Conservation (phyloP, 2,329 filamentous ascomycete species). For the Trichoderma atrobrunneum region DNA sequence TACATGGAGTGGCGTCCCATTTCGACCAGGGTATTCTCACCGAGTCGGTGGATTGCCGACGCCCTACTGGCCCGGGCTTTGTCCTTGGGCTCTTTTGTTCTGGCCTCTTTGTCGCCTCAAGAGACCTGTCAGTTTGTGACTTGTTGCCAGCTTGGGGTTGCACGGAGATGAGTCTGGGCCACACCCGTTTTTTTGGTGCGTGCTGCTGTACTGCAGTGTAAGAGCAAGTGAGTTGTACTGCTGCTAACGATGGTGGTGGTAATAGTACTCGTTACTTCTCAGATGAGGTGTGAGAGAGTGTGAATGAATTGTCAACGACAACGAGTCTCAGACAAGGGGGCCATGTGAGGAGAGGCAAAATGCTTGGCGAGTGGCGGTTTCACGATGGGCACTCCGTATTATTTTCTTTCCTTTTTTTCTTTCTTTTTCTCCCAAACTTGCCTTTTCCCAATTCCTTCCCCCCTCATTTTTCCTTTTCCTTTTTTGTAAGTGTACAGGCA, state of each 20-base stretch:
- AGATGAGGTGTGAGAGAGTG: not conserved
- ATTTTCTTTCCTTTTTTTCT: not conserved
- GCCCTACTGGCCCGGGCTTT: not conserved
- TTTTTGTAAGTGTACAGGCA: not conserved
- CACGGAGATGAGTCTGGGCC: not conserved
- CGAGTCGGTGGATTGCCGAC: slow-evolving; percentile 14
- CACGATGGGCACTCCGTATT: not conserved
- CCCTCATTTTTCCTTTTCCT: not conserved
- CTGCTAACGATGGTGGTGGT: not conserved
- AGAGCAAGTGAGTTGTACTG: not conserved
- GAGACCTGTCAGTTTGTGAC: slow-evolving; percentile 10
- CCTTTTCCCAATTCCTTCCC: not conserved
- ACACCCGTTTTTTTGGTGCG: not conserved
- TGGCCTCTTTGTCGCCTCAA: not conserved
- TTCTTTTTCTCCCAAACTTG: too few relatives aligned
- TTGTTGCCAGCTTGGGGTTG: not conserved
- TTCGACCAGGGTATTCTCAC: slow-evolving; percentile 6
- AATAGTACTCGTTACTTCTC: not conserved
- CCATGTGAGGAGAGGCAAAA: not conserved
- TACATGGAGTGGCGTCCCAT: not conserved
- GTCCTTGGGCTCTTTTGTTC: not conserved
- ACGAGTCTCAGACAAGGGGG: not conserved
- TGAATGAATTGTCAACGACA: not conserved
- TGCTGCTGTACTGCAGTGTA: not conserved
- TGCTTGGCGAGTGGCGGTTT: slow-evolving; percentile 12